phyloP scores from a whole-genome alignment of 108 stramenopile genomes.

The Conticribra guillardii region DNA sequence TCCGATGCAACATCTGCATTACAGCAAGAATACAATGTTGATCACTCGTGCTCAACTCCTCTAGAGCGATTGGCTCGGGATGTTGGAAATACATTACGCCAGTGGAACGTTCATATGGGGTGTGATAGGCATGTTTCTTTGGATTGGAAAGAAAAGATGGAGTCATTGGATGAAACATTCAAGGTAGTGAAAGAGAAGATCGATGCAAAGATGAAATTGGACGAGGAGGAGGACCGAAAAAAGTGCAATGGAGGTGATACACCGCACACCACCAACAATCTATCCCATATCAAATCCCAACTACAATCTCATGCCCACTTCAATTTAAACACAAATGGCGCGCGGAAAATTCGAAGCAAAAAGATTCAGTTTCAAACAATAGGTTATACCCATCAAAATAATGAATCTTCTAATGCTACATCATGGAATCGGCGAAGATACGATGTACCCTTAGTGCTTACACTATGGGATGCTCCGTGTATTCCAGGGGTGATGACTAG shows the following conservation, averaged over 20 bases:
- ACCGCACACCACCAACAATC: too few relatives aligned
- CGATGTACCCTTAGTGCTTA: constrained; percentile 66
- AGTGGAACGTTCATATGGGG: constrained; percentile 80
- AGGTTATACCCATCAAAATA: constrained; percentile 24
- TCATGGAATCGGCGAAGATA: constrained; percentile 37
- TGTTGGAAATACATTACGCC: constrained; percentile 72
- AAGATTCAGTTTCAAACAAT: constrained; percentile 41
- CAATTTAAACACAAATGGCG: too few relatives aligned
- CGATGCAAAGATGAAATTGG: neutral
- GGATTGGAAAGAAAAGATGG: constrained; percentile 34
- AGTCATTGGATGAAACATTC: neutral
- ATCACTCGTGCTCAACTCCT: constrained; percentile 85
- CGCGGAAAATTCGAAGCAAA: constrained; percentile 43
- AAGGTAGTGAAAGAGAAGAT: neutral
- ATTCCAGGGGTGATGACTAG: too few relatives aligned
- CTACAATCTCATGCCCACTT: too few relatives aligned
- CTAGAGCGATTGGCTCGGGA: constrained; percentile 82
- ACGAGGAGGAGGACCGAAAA: neutral
- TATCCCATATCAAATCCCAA: too few relatives aligned
- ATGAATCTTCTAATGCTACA: constrained; percentile 8
- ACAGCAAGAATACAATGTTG: constrained; percentile 79
- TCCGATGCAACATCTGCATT: constrained; percentile 19
- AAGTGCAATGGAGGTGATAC: too few relatives aligned
- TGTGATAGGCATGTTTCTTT: constrained; percentile 78
- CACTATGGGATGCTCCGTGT: constrained; percentile 77